Evolutionary conservation across 441 rosid species (phyloP), one percentile per base, ranked within the genome.

Genomic region (Euphorbia celastroides): DNA sequence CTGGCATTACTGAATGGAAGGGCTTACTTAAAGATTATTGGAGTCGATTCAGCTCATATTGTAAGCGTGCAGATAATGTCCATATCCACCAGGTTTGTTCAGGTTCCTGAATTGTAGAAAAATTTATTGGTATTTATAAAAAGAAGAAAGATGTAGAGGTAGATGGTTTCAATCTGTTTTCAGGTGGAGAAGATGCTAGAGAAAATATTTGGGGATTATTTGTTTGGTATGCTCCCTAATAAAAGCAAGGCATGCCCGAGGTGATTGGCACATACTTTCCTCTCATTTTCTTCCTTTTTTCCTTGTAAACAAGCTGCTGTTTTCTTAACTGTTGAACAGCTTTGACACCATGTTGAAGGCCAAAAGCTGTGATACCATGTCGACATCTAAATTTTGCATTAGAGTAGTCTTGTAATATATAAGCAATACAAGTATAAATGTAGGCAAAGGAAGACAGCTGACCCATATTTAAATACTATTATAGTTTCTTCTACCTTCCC

Each of bases 161-260:
- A 56, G 42, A 16, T 68, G 11, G 27, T 60, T 60, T 51, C 27
- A 69, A 75, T 36, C 67, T 72, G 42, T 64, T 64, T 72, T 20
- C 84, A 95, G 99, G 98, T 95, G 81, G 99, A 95, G 82, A 90
- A 87, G 80, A 87, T 95, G 97, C 70, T 95, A 78, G 99, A 88
- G 84, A 92, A 82, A 75, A 85, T 74, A 77, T 92, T 86, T 74
- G 90, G 80, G 26, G 79, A 83, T 69, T 78, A 81, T 80, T 79
- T 95, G 83, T 95, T 95, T 80, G 81, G 93, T 79, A 86, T 88
- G 74, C 85, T 92, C 62, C 90, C 92, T 69, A 78, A 82, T 79
- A 81, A 86, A 48, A 82, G 74, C 46, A 90, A 87, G 81, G 75
- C 82, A 7, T 95, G 99, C 81, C 98, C 99, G 42, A 86, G 93